Conservation (phyloP, 495 filamentous ascomycete genomes). For the Penicillium argentinense region DNA sequence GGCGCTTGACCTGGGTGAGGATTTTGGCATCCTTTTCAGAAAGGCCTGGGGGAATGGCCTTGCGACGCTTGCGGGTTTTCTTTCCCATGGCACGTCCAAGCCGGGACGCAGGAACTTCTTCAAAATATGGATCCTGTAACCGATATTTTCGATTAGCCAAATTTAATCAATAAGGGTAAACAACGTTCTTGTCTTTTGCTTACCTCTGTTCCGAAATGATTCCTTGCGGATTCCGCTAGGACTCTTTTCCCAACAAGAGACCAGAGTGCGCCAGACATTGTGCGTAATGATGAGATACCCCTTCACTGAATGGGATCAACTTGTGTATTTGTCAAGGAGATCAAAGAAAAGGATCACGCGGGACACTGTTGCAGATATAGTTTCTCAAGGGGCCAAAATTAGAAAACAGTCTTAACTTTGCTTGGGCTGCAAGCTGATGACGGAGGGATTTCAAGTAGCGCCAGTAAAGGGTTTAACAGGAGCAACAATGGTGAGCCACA, state of each 20-base stretch:
- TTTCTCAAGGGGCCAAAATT: conserved; percentile 19
- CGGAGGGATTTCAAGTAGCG: conserved; percentile 18
- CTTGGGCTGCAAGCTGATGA: conserved; percentile 6
- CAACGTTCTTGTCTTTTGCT: conserved; percentile 13
- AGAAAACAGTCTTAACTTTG: conserved; percentile 8
- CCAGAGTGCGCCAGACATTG: conserved; percentile 53
- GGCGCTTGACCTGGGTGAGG: conserved; percentile 74
- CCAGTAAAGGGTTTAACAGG: not conserved
- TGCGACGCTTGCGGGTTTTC: conserved; percentile 66
- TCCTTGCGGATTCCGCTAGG: conserved; percentile 61
- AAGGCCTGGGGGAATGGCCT: conserved; percentile 68
- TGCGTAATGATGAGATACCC: too few relatives aligned
- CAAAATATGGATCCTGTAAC: conserved; percentile 68
- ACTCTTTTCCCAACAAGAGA: conserved; percentile 65
- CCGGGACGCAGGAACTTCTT: conserved; percentile 67
- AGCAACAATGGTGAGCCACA: not conserved
- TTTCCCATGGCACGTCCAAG: conserved; percentile 56
- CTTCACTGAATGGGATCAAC: too few relatives aligned
- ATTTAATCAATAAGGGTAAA: not conserved
- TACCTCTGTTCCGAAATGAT: conserved; percentile 69
- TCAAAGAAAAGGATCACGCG: not conserved
- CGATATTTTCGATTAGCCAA: conserved; percentile 2
- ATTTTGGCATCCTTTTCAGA: conserved; percentile 76
- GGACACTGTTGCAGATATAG: conserved; percentile 12
- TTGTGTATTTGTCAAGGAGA: conserved; percentile 10